Evolutionary conservation across 768 basidiomycete genomes (phyloP), one percentile per base, ranked within the genome.

Genomic region (Tulasnella sp.): DNA sequence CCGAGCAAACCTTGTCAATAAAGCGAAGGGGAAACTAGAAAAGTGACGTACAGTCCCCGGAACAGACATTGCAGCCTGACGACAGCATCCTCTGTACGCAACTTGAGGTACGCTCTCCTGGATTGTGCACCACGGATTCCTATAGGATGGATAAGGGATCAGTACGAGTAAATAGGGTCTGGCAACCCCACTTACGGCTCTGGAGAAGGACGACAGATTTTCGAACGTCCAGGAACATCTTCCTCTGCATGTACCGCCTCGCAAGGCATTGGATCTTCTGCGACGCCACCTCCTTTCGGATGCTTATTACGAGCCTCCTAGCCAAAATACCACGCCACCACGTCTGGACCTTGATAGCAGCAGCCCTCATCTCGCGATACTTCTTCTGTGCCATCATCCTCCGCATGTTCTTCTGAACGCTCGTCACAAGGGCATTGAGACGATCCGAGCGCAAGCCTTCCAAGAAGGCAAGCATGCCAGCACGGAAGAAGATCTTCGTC

Each of bases 401-500:
- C 48, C 86, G 80, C 75, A 98, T 84, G 69, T 98, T 97, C 80
- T 98, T 98, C 74, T 98, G 96, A 2, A 99, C 85, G 50, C 96
- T 79, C 11, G 92, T 96, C 60, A 93, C 90, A 71, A 99, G 80
- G 19, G 82, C 74, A 66, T 94, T 93, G 52, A 98, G 77, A 59
- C 87, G 77, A 59, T 86, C 82, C 6, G 91, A 83, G 37, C 96
- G 86, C 55, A 93, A 75, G 14, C 88, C 81, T 71, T 99, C 96
- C 42, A 99, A 76, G 5, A 86, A 86, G 25, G 96, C 94, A 55
- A 99, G 83, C 91, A 98, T 97, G 62, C 96, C 96, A 11, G 96
- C 93, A 59, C 96, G 82, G 78, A 99, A 98, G 74, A 99, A 99
- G 63, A 99, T 97, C 72, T 99, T 99, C 25, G 89, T 98, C 27